phyloP scores from a whole-genome alignment of 2,329 filamentous ascomycete species.

The Myriosclerotinia scirpicola region DNA sequence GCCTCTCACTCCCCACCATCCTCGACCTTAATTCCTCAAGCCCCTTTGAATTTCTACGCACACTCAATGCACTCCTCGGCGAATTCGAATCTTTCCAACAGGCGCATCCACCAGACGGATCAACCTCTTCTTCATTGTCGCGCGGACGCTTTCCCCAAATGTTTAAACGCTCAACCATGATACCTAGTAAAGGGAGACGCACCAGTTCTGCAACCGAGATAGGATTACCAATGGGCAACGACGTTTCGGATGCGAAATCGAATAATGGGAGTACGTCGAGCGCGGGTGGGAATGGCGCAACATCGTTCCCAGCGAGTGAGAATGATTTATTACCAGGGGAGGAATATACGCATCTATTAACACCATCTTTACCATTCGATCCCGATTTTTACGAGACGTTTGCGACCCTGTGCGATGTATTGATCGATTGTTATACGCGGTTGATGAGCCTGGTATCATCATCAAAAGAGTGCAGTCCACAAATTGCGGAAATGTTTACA shows the following conservation, averaged over 20 bases:
- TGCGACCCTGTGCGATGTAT: constrained; percentile 88
- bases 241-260: constrained; percentile 49
- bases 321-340: constrained; percentile 75
- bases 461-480: constrained; percentile 67
- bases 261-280: constrained; percentile 44
- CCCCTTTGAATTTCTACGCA: constrained; percentile 81
- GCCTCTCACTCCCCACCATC: constrained; percentile 84
- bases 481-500: constrained; percentile 78
- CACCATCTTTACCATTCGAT: constrained; percentile 90
- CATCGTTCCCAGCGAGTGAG: constrained; percentile 55
- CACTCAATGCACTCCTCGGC: constrained; percentile 77
- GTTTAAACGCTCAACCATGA: constrained; percentile 64
- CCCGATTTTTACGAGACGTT: constrained; percentile 98
- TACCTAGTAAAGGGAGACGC: constrained; percentile 56
- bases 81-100: constrained; percentile 96
- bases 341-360: constrained; percentile 84
- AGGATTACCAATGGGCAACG: constrained; percentile 52
- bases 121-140: constrained; percentile 62
- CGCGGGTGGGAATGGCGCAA: constrained; percentile 41
- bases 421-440: constrained; percentile 87
- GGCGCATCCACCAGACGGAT: constrained; percentile 76
- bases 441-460: constrained; percentile 74
- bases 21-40: constrained; percentile 82
- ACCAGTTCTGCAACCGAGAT: constrained; percentile 61
- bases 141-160: constrained; percentile 80